Conservation (phyloP, 306 rosid species). For the Ochetophila trinervis region DNA sequence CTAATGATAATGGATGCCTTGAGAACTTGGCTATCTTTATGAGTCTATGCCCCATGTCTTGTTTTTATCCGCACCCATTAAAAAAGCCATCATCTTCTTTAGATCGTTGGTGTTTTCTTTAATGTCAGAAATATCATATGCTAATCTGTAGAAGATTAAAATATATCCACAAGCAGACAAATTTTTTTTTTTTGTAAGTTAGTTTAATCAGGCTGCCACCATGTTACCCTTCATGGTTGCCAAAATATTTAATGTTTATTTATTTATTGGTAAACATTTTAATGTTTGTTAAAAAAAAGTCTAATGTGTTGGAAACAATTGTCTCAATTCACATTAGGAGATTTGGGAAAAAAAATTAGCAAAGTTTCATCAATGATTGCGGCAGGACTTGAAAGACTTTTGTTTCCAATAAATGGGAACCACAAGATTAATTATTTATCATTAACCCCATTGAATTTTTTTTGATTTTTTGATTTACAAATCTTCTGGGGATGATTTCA, state of each 20-base stretch:
- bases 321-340: conserved; percentile 6
- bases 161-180: conserved; percentile 16
- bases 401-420: background rate
- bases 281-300: too few relatives aligned
- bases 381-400: background rate
- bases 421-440: conserved; percentile 7
- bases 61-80: background rate
- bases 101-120: background rate
- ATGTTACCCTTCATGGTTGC: conserved; percentile 21
- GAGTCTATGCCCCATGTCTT: background rate
- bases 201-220: conserved; percentile 1
- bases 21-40: conserved; percentile 8
- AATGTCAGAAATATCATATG: background rate
- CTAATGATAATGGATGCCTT: background rate
- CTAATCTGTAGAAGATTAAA: conserved; percentile 14
- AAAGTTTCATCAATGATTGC: conserved; percentile 13
- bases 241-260: conserved; percentile 17
- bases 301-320: conserved; percentile 11
- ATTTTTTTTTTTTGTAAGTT: background rate
- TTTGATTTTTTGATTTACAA: too few relatives aligned
- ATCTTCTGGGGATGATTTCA: background rate
- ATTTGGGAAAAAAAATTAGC: conserved; percentile 19
- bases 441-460: conserved; percentile 15
- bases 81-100: background rate
- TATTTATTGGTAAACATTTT: background rate